Evolutionary conservation across 352 stramenopile genomes (phyloP).

Genomic region (Phytopythium kandeliae): DNA sequence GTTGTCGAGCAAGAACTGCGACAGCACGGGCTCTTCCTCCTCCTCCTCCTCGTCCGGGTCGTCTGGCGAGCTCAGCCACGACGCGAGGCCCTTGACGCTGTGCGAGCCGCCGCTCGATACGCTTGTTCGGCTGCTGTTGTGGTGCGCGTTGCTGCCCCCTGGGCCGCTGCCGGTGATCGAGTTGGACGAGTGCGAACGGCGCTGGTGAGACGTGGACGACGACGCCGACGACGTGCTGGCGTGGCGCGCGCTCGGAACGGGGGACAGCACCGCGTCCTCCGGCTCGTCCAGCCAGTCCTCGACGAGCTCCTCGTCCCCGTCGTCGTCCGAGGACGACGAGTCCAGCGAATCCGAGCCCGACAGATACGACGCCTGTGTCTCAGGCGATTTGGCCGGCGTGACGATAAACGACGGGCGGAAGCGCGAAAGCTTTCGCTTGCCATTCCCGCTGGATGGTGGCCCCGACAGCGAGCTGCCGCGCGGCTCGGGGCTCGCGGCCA

Average conservation of each 20-base stretch:
- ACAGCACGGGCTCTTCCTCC: conserved; percentile 60
- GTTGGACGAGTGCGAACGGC: conserved; percentile 20
- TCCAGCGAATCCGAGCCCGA: conserved; percentile 39
- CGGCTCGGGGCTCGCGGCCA: conserved; percentile 4
- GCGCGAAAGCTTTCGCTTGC: conserved; percentile 24
- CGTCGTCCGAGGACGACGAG: conserved; percentile 29
- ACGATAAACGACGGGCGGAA: conserved; percentile 24
- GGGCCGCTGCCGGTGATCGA: conserved; percentile 22
- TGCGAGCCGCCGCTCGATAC: conserved; percentile 49
- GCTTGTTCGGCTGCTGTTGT: conserved; percentile 29
- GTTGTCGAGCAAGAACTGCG: conserved; percentile 75
- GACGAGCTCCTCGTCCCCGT: conserved; percentile 50
- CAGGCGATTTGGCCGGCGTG: conserved; percentile 12
- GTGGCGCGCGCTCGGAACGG: conserved; percentile 21
- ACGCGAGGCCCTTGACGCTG: conserved; percentile 49
- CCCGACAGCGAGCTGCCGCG: conserved; percentile 2
- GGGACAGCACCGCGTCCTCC: conserved; percentile 52
- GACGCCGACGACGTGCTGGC: conserved; percentile 52
- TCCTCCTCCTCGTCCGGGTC: conserved; percentile 65
- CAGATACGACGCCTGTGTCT: conserved; percentile 14
- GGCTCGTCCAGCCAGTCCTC: conserved; percentile 78
- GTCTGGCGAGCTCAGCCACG: conserved; percentile 64
- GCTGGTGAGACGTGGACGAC: conserved; percentile 30
- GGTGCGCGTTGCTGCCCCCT: conserved; percentile 24
- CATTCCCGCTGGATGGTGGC: conserved; percentile 3